Evolutionary conservation across 140 eudicot genomes (phyloP), one percentile per base, ranked within the genome.

Genomic region (Ambrosia hybrid): DNA sequence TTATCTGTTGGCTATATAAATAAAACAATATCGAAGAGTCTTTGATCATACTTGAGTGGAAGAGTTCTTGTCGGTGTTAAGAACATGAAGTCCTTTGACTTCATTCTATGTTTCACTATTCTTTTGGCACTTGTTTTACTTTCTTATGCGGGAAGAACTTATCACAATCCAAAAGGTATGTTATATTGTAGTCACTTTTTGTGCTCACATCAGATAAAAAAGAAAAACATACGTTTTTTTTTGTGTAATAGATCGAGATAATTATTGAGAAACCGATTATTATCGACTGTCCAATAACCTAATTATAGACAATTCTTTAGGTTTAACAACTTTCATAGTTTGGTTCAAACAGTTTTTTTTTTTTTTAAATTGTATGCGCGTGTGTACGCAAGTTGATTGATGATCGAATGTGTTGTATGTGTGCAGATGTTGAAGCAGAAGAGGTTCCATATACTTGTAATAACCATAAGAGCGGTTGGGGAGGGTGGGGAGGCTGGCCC

Each of bases 401-500:
- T 48, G 14, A 48, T 48, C 1, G 53, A 13, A 48, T 48, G 53
- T 11, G 53, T 48, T 57, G 34, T 15, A 17, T 57, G 3, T 57
- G 36, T 16, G 21, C 58, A 57, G 62, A 1, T 15, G 4, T 17
- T 57, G 62, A 56, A 56, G 62, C 62, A 57, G 4, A 2, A 17
- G 3, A 57, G 62, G 62, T 34, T 5, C 13, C 53, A 48, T 14
- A 9, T 48, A 48, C 11, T 48, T 9, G 9, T 9, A 46, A 48
- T 10, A 36, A 17, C 36, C 9, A 37, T 16, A 17, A 57, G 3
- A 4, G 33, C 5, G 37, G 13, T 7, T 57, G 62, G 62, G 37
- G 62, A 4, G 62, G 62, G 7, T 57, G 62, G 62, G 62, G 4
- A 15, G 62, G 62, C 33, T 57, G 62, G 62, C 62, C 62, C 62